A percentile compares a stretch with the other conserved stretches of the same genome.
Conservation (phyloP, 2,329 filamentous ascomycete species). For the Colletotrichum sublineola region DNA sequence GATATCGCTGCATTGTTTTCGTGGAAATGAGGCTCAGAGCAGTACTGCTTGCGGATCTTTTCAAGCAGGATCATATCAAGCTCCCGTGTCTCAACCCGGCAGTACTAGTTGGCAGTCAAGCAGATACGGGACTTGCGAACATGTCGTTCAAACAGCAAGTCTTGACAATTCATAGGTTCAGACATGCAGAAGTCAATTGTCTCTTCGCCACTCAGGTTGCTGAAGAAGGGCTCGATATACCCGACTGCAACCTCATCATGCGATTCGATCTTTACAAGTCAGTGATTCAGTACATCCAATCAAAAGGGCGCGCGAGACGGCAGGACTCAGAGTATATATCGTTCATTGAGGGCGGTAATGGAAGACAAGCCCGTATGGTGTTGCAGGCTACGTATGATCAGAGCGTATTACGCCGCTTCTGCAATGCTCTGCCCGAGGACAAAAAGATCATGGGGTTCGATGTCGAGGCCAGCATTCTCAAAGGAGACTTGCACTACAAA, state of each 20-base stretch:
- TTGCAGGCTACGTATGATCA: conserved; percentile 73
- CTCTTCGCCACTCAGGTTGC: conserved; percentile 76
- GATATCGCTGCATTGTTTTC: conserved; percentile 87
- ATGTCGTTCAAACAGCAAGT: conserved; percentile 82
- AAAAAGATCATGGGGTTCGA: conserved; percentile 74
- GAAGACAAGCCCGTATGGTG: conserved; percentile 68
- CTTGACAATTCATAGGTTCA: conserved; percentile 76
- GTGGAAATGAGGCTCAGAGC: conserved; percentile 85
- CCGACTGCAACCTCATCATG: conserved; percentile 75
- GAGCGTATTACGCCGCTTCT: conserved; percentile 79
- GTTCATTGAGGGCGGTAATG: conserved; percentile 83
- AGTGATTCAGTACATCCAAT: conserved; percentile 96
- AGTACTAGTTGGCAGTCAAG: conserved; percentile 61
- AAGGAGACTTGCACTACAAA: conserved; percentile 62
- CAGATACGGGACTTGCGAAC: conserved; percentile 17
- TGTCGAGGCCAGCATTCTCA: conserved; percentile 67
- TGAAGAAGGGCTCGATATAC: conserved; percentile 77
- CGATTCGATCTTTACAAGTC: conserved; percentile 91
- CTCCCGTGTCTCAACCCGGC: conserved; percentile 71
- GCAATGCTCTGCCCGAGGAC: conserved; percentile 79
- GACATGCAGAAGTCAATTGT: conserved; percentile 70
- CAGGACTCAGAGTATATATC: conserved; percentile 83
- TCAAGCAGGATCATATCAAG: conserved; percentile 67
- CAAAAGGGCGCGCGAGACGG: conserved; percentile 86
- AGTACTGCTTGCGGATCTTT: conserved; percentile 76